Evolutionary conservation across 2,329 filamentous ascomycete genomes (phyloP), one percentile per base, ranked within the genome.

Genomic region (Cadophora sp.): DNA sequence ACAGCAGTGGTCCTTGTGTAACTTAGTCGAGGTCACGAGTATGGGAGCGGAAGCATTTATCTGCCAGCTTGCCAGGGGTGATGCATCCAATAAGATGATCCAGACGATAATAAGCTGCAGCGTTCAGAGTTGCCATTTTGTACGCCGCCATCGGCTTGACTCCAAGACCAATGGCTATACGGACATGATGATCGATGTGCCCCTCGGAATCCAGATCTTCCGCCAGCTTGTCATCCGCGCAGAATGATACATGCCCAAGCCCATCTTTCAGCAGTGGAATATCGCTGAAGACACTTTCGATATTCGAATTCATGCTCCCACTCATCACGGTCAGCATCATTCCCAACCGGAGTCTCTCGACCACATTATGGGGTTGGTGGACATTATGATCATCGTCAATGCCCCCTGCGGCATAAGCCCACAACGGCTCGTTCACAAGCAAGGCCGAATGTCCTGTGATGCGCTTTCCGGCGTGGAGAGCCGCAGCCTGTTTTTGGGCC

Each of bases 331-430:
- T 73, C 20, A 73, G 60, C 71, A 72, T 72, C 69, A 71, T 72
- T 11, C 70, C 71, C n/a, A 73, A 59, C 16, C 71, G 68, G 1
- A 73, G 63, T 33, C 71, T 50, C 47, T 73, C 70, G 22, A 72
- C 59, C 0, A 73, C 71, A 53, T 72, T 70, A 56, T 70, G 64
- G 9, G 70, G 66, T 48, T 62, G 59, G 45, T 73, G 70, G 11
- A 69, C 70, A 59, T 73, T 73, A 45, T 73, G 70, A 39, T 39
- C 36, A 39, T 72, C 71, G 2, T 70, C 70, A 41, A 73, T 72
- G 7, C 71, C 71, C 18, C 71, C 70, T n/a, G 71, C 71, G 36
- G 69, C 69, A 48, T 73, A 73, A 8, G 71, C 71, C 71, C 71
- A 73, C 3, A 72, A 59, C 27, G 71, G 71, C 58, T 73, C 71